Conservation (phyloP, 768 basidiomycete genomes). For the Agaricus subrufescens region DNA sequence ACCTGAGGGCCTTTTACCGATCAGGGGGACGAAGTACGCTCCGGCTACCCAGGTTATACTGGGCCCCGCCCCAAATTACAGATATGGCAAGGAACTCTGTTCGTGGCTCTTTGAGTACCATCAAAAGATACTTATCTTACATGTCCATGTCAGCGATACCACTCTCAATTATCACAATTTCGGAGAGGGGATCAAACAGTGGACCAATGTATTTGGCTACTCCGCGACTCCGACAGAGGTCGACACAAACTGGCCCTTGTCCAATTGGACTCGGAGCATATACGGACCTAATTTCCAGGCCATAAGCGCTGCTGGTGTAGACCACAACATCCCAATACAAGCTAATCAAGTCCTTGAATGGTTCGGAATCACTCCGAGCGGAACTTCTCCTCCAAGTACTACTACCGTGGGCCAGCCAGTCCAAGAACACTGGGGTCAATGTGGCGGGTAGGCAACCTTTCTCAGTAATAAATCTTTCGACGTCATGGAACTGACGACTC, state of each 20-base stretch:
- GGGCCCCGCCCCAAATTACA: constrained; percentile 47
- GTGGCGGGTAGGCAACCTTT: constrained; percentile 22
- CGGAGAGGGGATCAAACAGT: constrained; percentile 47
- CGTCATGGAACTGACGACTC: not conserved
- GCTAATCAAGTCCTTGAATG: constrained; percentile 41
- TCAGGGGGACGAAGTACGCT: constrained; percentile 39
- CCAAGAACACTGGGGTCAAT: constrained; percentile 24
- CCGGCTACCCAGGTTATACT: constrained; percentile 48
- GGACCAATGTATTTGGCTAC: constrained; percentile 51
- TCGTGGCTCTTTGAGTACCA: constrained; percentile 2
- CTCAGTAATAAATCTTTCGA: constrained; percentile 4
- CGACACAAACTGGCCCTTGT: constrained; percentile 34
- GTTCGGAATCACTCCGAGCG: constrained; percentile 36
- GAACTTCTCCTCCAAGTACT: constrained; percentile 12
- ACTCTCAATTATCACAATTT: constrained; percentile 48
- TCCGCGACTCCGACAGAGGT: constrained; percentile 34
- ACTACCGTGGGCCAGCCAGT: constrained; percentile 14
- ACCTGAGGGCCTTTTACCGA: not conserved
- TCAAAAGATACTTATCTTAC: not conserved
- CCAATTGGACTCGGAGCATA: constrained; percentile 41
- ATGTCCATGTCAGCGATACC: constrained; percentile 33
- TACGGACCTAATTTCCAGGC: constrained; percentile 48
- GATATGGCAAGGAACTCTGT: constrained; percentile 50
- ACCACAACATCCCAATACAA: constrained; percentile 49
- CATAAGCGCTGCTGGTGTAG: constrained; percentile 42